Evolutionary conservation across 768 basidiomycete species (phyloP).

Genomic region (Leccinum subgranulosum): DNA sequence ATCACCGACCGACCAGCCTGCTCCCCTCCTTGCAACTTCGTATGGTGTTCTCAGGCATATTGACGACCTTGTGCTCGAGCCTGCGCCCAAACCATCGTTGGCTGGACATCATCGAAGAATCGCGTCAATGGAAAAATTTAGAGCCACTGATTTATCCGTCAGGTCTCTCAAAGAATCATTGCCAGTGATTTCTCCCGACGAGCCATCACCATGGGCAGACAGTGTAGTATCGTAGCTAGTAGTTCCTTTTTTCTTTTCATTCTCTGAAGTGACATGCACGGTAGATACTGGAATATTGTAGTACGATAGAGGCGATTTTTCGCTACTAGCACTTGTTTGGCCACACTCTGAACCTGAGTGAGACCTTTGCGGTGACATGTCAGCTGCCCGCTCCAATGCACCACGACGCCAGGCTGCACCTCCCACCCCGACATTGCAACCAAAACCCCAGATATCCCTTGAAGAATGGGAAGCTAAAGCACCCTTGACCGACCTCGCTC

Average conservation of each 20-base stretch:
- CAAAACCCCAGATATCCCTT: slow-evolving; percentile 54
- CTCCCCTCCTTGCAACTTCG: background rate
- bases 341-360: background rate
- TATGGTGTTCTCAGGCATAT: slow-evolving; percentile 10
- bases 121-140: slow-evolving; percentile 7
- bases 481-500: slow-evolving; percentile 67
- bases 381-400: slow-evolving; percentile 15
- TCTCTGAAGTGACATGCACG: background rate
- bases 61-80: slow-evolving; percentile 19
- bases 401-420: slow-evolving; percentile 29
- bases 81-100: slow-evolving; percentile 19
- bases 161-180: slow-evolving; percentile 7
- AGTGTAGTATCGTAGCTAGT: background rate
- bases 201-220: slow-evolving; percentile 33
- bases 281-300: slow-evolving; percentile 7
- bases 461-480: slow-evolving; percentile 93
- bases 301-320: slow-evolving; percentile 1
- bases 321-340: slow-evolving; percentile 6
- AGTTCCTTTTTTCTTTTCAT: too few species aligned
- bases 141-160: background rate
- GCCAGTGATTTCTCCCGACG: slow-evolving; percentile 13
- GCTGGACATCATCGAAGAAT: slow-evolving; percentile 17
- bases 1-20: background rate
- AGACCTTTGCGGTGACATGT: slow-evolving; percentile 17
- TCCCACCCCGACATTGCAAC: slow-evolving; percentile 25